Percentiles rank a stretch among this genome's conserved stretches.
phyloP scores from a whole-genome alignment of 495 filamentous ascomycete species.

The Penicillium longicatenatum region DNA sequence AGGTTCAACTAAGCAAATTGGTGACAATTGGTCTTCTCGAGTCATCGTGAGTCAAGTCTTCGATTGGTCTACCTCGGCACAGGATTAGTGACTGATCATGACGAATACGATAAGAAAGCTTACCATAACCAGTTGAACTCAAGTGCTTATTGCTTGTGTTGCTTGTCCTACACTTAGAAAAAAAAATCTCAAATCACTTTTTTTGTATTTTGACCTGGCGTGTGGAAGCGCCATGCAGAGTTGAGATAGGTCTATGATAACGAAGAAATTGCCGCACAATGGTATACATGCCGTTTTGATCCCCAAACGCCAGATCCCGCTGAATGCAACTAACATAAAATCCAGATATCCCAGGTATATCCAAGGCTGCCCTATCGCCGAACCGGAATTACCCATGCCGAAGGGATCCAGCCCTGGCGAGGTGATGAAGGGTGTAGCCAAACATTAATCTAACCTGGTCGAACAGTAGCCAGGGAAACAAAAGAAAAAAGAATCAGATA shows the following conservation, averaged over 20 bases:
- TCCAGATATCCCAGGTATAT: conserved; percentile 20
- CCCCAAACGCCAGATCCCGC: conserved; percentile 36
- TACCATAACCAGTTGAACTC: not conserved
- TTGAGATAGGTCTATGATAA: conserved; percentile 41
- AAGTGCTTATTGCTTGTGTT: too few species aligned
- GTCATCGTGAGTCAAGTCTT: not conserved
- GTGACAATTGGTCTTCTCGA: not conserved
- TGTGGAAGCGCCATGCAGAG: conserved; percentile 30
- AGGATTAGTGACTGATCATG: not conserved
- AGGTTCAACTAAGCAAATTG: not conserved
- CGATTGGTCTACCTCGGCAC: too few species aligned
- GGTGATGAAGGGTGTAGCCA: conserved; percentile 21
- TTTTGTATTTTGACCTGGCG: conserved; percentile 30
- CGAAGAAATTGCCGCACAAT: conserved; percentile 24
- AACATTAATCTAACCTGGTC: conserved; percentile 29
- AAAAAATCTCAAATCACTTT: conserved; percentile 24
- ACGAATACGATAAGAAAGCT: not conserved
- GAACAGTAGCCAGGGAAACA: conserved; percentile 14
- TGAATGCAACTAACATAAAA: conserved; percentile 32
- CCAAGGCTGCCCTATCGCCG: conserved; percentile 35
- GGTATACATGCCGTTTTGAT: conserved; percentile 40
- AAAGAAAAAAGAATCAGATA: conserved; percentile 15
- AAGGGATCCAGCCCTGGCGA: conserved; percentile 45
- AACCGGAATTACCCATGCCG: conserved; percentile 31
- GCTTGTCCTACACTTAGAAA: not conserved